Conservation (phyloP, 345 rosid genomes). For the Arabidopsis suecica region DNA sequence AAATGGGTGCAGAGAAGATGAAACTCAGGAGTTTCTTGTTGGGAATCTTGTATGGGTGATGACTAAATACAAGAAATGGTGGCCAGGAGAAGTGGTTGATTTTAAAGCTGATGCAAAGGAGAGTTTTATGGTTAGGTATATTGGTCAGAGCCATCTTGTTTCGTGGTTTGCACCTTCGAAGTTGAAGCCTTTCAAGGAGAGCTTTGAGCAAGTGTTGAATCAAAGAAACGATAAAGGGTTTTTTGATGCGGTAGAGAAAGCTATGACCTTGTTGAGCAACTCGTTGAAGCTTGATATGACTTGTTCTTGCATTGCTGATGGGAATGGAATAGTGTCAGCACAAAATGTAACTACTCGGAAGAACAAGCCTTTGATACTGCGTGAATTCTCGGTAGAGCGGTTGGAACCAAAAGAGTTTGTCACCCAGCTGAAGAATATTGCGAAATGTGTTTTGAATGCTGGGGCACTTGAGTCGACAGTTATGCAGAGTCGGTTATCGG, state of each 20-base stretch:
- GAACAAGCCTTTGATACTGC: constrained; percentile 40
- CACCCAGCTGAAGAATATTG: constrained; percentile 58
- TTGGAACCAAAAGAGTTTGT: constrained; percentile 66
- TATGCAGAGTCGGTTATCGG: constrained; percentile 53
- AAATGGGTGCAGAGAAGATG: constrained; percentile 32
- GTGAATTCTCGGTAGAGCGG: constrained; percentile 47
- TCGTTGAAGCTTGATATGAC: constrained; percentile 60
- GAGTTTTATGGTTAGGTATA: constrained; percentile 57
- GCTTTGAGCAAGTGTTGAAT: constrained; percentile 55
- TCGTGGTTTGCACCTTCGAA: constrained; percentile 62
- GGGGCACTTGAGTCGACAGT: constrained; percentile 59
- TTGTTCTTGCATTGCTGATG: constrained; percentile 56
- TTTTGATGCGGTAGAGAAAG: constrained; percentile 67
- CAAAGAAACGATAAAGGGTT: constrained; percentile 57
- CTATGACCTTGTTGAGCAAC: constrained; percentile 64
- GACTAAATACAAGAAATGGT: constrained; percentile 70
- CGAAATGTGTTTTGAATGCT: constrained; percentile 48
- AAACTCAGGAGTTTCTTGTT: constrained; percentile 46
- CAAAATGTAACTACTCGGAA: constrained; percentile 37
- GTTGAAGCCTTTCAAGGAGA: constrained; percentile 66
- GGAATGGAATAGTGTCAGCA: constrained; percentile 23
- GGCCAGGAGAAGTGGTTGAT: constrained; percentile 83
- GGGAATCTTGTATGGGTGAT: constrained; percentile 87
- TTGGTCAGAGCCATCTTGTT: constrained; percentile 56
- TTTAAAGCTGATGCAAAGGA: constrained; percentile 39